phyloP scores from a whole-genome alignment of 176 grass and related monocot species.

The Carex kokanica region DNA sequence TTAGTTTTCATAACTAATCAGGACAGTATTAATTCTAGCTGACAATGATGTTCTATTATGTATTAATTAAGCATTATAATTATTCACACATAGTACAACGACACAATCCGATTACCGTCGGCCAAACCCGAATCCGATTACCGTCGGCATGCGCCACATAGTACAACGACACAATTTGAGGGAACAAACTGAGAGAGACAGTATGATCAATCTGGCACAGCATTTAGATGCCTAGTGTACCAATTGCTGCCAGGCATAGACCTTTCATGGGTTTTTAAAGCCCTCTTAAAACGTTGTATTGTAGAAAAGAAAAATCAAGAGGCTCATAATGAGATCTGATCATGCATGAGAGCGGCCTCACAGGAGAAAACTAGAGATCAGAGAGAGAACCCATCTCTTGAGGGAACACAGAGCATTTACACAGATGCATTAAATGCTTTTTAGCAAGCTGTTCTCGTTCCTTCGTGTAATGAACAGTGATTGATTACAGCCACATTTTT shows the following conservation, averaged over 20 bases:
- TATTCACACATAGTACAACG: not conserved
- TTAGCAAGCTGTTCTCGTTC: slow-evolving; percentile 1
- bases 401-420: slow-evolving; percentile 15
- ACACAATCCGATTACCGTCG: too few relatives aligned
- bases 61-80: slow-evolving; percentile 4
- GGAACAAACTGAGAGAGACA: not conserved
- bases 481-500: slow-evolving; percentile 16
- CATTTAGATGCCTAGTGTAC: slow-evolving; percentile 7
- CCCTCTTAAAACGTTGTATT: slow-evolving; percentile 5
- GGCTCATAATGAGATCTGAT: too few relatives aligned
- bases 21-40: not conserved
- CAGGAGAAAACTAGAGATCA: not conserved
- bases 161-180: not conserved
- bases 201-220: not conserved
- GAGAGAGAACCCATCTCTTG: slow-evolving; percentile 7
- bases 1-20: not conserved
- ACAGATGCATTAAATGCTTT: slow-evolving; percentile 8
- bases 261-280: not conserved
- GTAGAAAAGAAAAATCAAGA: not conserved
- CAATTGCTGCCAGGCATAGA: slow-evolving; percentile 2
- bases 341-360: slow-evolving; percentile 7
- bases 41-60: not conserved
- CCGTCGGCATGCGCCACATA: not conserved
- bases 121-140: not conserved
- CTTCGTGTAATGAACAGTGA: not conserved